These are phyloP conservation scores for Arabidopsis thaliana DNA, from an alignment of 345 rosid species.

Conservation along the genomic window TAIR10.1 NC_003074.8:1817001-1817500, in stretches of 20 bases:
- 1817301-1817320: conserved; percentile 40
- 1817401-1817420: conserved; percentile 20
- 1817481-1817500: conserved; percentile 33
- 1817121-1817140: not conserved
- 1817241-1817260: conserved; percentile 15
- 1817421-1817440: conserved; percentile 10
- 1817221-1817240: not conserved
- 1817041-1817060: not conserved
- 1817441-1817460: conserved; percentile 36
- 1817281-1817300: conserved; percentile 38
- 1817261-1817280: conserved; percentile 46
- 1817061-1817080: not conserved
- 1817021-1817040: not conserved
- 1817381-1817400: conserved; percentile 7
- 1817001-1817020: too few relatives aligned
- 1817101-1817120: not conserved
- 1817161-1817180: not conserved
- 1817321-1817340: conserved; percentile 35
- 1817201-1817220: conserved; percentile 8
- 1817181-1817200: conserved; percentile 20
- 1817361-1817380: conserved; percentile 35
- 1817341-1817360: conserved; percentile 37
- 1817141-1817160: not conserved
- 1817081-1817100: not conserved
- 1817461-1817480: conserved; percentile 34